These are phyloP conservation scores for Sclerospora graminicola DNA, from an alignment of 352 stramenopile genomes.

Conservation along the genomic window DNA sequence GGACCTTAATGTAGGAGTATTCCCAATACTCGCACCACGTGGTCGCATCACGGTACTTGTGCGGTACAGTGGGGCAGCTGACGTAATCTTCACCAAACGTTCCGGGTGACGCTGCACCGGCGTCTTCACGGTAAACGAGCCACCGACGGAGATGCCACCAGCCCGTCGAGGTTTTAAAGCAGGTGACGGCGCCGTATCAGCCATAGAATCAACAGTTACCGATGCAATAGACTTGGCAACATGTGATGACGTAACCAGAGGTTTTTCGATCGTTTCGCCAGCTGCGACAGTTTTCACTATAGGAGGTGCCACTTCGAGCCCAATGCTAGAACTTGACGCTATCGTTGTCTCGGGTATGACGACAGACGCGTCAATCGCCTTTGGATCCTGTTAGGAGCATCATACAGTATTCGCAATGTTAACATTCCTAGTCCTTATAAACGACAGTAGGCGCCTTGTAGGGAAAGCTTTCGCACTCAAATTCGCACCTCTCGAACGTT, in stretches of 20 bases:
- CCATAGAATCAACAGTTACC: background rate
- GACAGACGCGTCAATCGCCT: no score
- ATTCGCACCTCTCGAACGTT: constrained; percentile 8
- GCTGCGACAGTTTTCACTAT: no score
- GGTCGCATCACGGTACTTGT: constrained; percentile 45
- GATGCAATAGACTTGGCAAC: no score
- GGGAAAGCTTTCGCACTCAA: background rate
- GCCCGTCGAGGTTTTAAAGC: constrained; percentile 1
- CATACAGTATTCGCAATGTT: background rate
- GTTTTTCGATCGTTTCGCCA: no score
- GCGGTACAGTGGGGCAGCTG: constrained; percentile 30
- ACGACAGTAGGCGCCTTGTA: background rate
- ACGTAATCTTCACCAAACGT: constrained; percentile 56
- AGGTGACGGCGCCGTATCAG: background rate
- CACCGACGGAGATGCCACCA: constrained; percentile 16
- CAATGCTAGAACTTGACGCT: no score
- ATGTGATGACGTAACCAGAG: no score
- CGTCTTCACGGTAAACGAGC: constrained; percentile 9
- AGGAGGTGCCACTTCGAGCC: no score
- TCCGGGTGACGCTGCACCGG: constrained; percentile 28
- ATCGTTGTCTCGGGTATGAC: no score
- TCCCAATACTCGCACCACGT: constrained; percentile 16
- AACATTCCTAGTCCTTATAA: background rate
- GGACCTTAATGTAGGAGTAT: constrained; percentile 6
- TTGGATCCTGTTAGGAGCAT: no score